Percentiles rank a stretch among this genome's conserved stretches.
phyloP scores from a whole-genome alignment of 2,329 filamentous ascomycete species.

The Ciborinia camelliae region DNA sequence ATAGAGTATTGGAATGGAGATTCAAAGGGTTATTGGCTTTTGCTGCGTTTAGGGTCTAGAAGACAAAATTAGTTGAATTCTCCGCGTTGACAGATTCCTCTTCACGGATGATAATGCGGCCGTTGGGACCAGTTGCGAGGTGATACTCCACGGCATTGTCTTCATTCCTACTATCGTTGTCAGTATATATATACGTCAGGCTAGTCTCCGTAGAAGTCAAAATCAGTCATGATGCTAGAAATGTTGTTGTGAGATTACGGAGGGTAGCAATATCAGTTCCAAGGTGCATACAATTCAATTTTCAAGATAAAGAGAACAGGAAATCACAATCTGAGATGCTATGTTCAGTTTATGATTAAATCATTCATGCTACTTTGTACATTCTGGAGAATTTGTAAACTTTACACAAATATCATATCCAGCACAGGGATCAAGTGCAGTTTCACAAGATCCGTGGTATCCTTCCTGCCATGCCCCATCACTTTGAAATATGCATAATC shows the following conservation, averaged over 20 bases:
- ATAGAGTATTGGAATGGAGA: neutral
- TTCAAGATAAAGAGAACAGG: neutral
- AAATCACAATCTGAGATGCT: neutral
- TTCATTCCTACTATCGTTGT: neutral
- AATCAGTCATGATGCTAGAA: too few relatives aligned
- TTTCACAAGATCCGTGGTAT: neutral
- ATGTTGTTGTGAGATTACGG: neutral
- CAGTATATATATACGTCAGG: neutral
- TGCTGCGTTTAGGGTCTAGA: neutral
- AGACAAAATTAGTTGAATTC: neutral
- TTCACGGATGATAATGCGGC: neutral
- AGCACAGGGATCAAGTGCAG: neutral
- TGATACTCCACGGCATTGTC: neutral
- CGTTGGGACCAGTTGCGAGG: too few relatives aligned
- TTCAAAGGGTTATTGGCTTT: neutral
- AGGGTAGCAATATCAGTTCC: neutral
- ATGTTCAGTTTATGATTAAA: neutral
- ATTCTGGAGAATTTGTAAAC: neutral
- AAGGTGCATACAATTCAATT: neutral
- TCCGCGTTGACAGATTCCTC: neutral
- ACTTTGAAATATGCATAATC: neutral
- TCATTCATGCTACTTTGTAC: neutral
- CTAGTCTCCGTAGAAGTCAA: neutral
- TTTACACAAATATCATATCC: neutral
- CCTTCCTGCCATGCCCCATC: fast-evolving